These are phyloP conservation scores for Saccharomycopsis sp. DNA, from an alignment of 805 yeast species.

Conservation along the genomic window DNA sequence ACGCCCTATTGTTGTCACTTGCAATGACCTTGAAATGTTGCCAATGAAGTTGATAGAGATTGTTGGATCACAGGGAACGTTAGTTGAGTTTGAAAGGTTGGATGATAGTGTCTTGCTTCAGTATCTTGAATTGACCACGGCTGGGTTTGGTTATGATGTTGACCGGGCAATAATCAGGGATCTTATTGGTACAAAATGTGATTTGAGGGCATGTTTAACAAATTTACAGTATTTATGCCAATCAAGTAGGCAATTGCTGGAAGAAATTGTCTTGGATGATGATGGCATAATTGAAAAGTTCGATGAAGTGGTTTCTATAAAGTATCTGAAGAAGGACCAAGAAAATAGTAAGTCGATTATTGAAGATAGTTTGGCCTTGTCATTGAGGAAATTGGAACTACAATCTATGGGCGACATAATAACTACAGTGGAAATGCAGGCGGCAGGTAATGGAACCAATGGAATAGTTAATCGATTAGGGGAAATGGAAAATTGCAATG, in stretches of 20 bases:
- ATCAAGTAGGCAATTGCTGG: background rate
- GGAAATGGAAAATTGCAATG: background rate
- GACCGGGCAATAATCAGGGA: slow-evolving; percentile 27
- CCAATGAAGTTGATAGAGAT: slow-evolving; percentile 43
- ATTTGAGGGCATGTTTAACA: slow-evolving; percentile 42
- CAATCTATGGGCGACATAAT: too few relatives aligned
- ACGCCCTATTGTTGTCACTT: slow-evolving; percentile 66
- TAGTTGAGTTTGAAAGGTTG: slow-evolving; percentile 28
- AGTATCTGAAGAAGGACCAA: too few relatives aligned
- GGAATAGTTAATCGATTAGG: too few relatives aligned
- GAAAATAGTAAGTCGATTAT: too few relatives aligned
- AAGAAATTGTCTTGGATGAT: background rate
- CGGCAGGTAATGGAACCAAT: too few relatives aligned
- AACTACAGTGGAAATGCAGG: too few relatives aligned
- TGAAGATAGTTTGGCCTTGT: too few relatives aligned
- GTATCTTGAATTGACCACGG: slow-evolving; percentile 38
- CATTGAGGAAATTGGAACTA: too few relatives aligned
- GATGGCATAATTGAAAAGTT: too few relatives aligned
- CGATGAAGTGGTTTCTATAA: too few relatives aligned
- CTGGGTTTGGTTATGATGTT: slow-evolving; percentile 32
- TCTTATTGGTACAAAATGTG: slow-evolving; percentile 30
- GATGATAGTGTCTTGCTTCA: slow-evolving; percentile 25
- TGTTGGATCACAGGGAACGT: slow-evolving; percentile 37
- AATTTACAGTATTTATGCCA: slow-evolving; percentile 36
- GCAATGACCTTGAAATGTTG: slow-evolving; percentile 40